Evolutionary conservation across 2,329 filamentous ascomycete species (phyloP).

Genomic region (Calonectria fujianensis): DNA sequence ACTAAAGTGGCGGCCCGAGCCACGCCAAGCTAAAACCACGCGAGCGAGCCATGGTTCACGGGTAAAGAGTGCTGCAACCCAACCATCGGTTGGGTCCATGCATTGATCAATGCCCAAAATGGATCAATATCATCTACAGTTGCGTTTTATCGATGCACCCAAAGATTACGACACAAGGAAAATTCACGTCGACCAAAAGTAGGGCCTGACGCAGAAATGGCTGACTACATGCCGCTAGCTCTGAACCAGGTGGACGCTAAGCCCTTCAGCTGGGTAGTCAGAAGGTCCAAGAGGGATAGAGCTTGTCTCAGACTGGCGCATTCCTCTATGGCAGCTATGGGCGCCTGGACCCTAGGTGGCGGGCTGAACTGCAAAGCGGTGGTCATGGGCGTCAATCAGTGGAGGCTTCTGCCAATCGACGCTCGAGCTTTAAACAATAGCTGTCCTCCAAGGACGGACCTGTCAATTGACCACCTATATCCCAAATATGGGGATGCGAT

Average conservation of each 20-base stretch:
- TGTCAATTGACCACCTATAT: too few species aligned
- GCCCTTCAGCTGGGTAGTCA: background rate
- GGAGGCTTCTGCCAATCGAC: background rate
- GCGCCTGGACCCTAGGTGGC: background rate
- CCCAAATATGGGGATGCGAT: background rate
- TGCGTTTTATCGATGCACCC: background rate
- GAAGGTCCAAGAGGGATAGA: background rate
- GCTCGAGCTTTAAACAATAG: background rate
- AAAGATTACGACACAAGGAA: background rate
- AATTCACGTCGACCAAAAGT: background rate
- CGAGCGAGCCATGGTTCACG: background rate
- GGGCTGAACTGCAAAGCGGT: background rate
- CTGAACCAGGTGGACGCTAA: background rate
- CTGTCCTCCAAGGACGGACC: background rate
- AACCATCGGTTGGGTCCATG: background rate
- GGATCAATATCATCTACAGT: background rate
- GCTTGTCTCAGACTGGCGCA: background rate
- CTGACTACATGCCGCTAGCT: background rate
- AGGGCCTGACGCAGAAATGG: background rate
- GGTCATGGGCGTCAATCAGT: background rate
- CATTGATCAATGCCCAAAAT: background rate
- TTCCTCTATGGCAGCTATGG: background rate
- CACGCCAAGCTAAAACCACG: background rate
- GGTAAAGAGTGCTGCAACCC: background rate
- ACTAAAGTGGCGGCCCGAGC: background rate